phyloP scores from a whole-genome alignment of 352 stramenopile genomes.

The Pythium chondricola region DNA sequence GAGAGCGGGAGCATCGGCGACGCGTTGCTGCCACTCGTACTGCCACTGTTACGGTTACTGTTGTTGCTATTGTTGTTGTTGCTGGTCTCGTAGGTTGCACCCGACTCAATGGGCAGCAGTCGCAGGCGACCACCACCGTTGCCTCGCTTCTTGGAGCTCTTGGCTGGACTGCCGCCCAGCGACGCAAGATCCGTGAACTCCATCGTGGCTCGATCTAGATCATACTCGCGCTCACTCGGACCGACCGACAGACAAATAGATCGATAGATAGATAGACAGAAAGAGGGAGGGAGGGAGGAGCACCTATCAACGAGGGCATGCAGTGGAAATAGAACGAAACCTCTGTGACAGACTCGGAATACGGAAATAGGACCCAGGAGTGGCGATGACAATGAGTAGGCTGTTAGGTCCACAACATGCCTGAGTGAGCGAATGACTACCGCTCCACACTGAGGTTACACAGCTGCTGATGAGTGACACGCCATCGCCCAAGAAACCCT shows the following conservation, averaged over 20 bases:
- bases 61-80: slow-evolving; percentile 25
- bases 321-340: slow-evolving; percentile 18
- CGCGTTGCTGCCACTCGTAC: slow-evolving; percentile 10
- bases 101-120: slow-evolving; percentile 44
- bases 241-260: not conserved
- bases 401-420: not conserved
- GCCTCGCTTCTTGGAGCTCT: slow-evolving; percentile 39
- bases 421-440: not conserved
- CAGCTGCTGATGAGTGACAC: not conserved
- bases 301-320: not conserved
- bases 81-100: slow-evolving; percentile 22
- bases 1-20: slow-evolving; percentile 12
- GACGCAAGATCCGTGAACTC: slow-evolving; percentile 55
- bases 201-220: not conserved
- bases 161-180: slow-evolving; percentile 27
- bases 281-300: not conserved
- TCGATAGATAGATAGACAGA: not conserved
- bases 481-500: too few relatives aligned
- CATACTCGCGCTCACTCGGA: not conserved
- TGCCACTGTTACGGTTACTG: slow-evolving; percentile 15
- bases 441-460: not conserved
- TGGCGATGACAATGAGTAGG: not conserved
- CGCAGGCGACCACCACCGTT: slow-evolving; percentile 31
- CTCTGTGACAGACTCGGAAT: not conserved
- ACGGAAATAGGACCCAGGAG: slow-evolving; percentile 8